Conservation (phyloP, 2,329 filamentous ascomycete species). For the Colletotrichum somersetense region DNA sequence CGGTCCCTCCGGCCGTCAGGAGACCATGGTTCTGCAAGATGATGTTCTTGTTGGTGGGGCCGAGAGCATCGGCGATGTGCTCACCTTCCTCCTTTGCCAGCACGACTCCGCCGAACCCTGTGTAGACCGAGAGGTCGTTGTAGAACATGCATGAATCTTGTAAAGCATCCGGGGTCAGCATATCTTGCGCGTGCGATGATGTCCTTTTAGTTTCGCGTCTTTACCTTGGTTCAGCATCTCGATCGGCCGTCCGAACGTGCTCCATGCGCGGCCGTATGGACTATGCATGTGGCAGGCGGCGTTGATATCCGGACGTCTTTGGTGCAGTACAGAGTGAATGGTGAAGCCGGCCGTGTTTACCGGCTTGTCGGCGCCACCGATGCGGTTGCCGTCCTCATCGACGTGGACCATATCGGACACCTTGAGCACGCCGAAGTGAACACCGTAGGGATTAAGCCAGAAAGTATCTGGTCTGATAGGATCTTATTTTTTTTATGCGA, state of each 20-base stretch:
- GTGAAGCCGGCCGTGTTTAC: conserved; percentile 77
- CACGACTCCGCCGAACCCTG: conserved; percentile 62
- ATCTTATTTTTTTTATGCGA: conserved; percentile 41
- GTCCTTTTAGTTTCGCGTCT: rapidly evolving
- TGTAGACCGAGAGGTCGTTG: conserved; percentile 71
- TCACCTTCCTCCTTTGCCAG: conserved; percentile 73
- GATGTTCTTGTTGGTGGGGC: conserved; percentile 66
- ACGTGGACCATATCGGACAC: conserved; percentile 77
- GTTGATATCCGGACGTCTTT: conserved; percentile 71
- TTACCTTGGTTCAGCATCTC: conserved; percentile 74
- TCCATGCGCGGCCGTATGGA: conserved; percentile 74
- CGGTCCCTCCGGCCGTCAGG: conserved; percentile 74
- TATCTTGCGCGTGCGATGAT: rapidly evolving
- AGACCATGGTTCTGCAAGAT: conserved; percentile 79
- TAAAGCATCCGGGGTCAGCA: not conserved
- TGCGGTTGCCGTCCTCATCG: conserved; percentile 67
- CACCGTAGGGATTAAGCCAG: conserved; percentile 69
- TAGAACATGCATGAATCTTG: conserved; percentile 72
- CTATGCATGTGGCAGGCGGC: conserved; percentile 77
- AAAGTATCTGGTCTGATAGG: conserved; percentile 52
- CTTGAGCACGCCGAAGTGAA: conserved; percentile 74
- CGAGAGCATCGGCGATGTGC: conserved; percentile 72
- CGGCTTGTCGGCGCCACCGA: conserved; percentile 69
- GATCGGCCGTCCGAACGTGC: conserved; percentile 69
- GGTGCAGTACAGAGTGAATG: conserved; percentile 76